Evolutionary conservation across 1,284 basidiomycete species (phyloP).

Genomic region (Irpex sp.): DNA sequence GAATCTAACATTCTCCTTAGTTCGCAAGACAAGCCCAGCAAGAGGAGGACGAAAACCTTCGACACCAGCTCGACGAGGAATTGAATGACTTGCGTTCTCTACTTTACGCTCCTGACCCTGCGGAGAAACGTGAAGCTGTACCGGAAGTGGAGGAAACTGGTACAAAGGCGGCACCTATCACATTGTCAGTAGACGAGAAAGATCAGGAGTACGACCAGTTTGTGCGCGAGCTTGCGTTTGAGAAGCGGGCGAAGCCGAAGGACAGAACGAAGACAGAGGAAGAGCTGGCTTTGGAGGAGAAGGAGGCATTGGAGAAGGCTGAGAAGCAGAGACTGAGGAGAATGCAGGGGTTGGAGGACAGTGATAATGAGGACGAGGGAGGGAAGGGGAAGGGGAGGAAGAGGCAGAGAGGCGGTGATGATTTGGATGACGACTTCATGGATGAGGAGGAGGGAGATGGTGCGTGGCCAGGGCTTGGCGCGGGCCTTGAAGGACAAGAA

Average conservation of each 20-base stretch:
- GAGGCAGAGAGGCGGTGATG: slow-evolving; percentile 68
- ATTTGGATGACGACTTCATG: slow-evolving; percentile 89
- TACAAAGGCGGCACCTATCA: slow-evolving; percentile 2
- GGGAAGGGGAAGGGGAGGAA: slow-evolving; percentile 32
- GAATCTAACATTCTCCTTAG: slow-evolving; percentile 36
- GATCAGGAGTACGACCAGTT: slow-evolving; percentile 83
- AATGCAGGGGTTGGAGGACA: slow-evolving; percentile 83
- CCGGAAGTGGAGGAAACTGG: neutral
- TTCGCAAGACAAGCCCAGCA: slow-evolving; percentile 84
- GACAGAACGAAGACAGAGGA: slow-evolving; percentile 97
- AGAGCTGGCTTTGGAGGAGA: slow-evolving; percentile 88
- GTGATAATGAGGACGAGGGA: slow-evolving; percentile 54
- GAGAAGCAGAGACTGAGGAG: slow-evolving; percentile 79
- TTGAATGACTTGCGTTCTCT: slow-evolving; percentile 82
- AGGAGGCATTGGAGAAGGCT: slow-evolving; percentile 82
- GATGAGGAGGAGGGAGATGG: slow-evolving; percentile 44
- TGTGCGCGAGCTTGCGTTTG: slow-evolving; percentile 91
- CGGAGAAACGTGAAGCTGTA: slow-evolving; percentile 24
- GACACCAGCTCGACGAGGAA: slow-evolving; percentile 87
- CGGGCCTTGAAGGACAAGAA: slow-evolving; percentile 38
- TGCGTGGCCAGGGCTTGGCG: slow-evolving; percentile 40
- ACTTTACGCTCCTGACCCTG: slow-evolving; percentile 59
- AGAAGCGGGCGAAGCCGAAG: slow-evolving; percentile 91
- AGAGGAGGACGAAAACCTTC: slow-evolving; percentile 83
- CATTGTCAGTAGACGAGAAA: slow-evolving; percentile 23